A percentile compares a stretch with the other conserved stretches of the same genome.
Conservation (phyloP, 1,284 basidiomycete species). For the Pterulicium gracile region DNA sequence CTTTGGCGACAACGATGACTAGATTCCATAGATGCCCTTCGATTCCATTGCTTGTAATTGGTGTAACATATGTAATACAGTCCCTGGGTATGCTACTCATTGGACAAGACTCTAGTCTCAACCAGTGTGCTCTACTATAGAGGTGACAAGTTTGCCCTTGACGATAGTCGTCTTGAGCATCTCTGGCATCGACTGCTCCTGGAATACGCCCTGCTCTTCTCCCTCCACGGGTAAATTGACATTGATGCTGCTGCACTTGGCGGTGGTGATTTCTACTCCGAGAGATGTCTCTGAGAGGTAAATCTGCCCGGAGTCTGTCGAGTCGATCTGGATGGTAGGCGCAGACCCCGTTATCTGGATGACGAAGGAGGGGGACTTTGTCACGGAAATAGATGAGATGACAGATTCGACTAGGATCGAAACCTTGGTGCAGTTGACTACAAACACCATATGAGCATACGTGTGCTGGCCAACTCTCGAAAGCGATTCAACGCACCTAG, state of each 20-base stretch:
- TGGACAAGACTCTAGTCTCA: slow-evolving; percentile 18
- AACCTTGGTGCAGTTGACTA: slow-evolving; percentile 87
- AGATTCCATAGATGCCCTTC: too few species aligned
- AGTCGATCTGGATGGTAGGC: slow-evolving; percentile 91
- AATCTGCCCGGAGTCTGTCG: slow-evolving; percentile 91
- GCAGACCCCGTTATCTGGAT: slow-evolving; percentile 86
- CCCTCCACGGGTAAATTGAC: slow-evolving; percentile 81
- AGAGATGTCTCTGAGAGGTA: slow-evolving; percentile 85
- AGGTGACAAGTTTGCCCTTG: slow-evolving; percentile 81
- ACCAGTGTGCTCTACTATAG: slow-evolving; percentile 82
- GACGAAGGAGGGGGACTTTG: slow-evolving; percentile 86
- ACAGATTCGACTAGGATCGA: slow-evolving; percentile 86
- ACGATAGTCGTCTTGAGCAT: slow-evolving; percentile 86
- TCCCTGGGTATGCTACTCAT: background rate
- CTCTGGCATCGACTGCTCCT: slow-evolving; percentile 89
- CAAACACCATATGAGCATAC: too few species aligned
- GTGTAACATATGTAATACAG: too few species aligned
- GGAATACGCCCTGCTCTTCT: slow-evolving; percentile 87
- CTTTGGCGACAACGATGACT: slow-evolving; percentile 50
- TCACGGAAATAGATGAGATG: slow-evolving; percentile 83
- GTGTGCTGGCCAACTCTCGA: too few species aligned
- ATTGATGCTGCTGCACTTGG: slow-evolving; percentile 94
- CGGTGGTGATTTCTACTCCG: slow-evolving; percentile 81
- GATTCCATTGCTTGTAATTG: too few species aligned
- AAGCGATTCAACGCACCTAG: slow-evolving; percentile 66